These are phyloP conservation scores for Solanum appendiculatum DNA, from an alignment of 257 asterid species.

Conservation along the genomic window DNA sequence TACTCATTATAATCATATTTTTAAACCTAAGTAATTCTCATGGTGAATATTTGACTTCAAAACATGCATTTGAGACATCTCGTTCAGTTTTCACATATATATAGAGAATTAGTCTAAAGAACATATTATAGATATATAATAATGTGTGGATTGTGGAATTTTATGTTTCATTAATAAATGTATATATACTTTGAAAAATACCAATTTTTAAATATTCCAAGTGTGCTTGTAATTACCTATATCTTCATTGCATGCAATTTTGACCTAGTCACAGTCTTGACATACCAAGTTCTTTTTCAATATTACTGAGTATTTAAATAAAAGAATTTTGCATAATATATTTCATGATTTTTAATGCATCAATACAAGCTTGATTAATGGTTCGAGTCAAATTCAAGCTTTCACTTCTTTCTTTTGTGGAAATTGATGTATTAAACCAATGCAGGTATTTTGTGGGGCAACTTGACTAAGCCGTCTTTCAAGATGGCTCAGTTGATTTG, in stretches of 20 bases:
- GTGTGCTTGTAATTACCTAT: neutral
- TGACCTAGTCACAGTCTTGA: neutral
- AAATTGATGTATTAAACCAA: neutral
- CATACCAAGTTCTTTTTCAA: neutral
- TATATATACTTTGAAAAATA: neutral
- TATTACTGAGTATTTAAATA: neutral
- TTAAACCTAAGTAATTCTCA: neutral
- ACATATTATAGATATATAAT: neutral
- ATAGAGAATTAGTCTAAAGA: neutral
- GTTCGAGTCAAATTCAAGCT: neutral
- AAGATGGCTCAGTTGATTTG: neutral
- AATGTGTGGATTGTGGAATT: neutral
- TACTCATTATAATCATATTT: neutral
- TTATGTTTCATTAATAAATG: neutral
- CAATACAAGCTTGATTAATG: neutral
- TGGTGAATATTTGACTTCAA: neutral
- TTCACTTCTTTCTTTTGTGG: neutral
- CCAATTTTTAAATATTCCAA: neutral
- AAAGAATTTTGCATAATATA: neutral
- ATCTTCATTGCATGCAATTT: neutral
- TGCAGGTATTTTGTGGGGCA: neutral
- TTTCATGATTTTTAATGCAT: neutral
- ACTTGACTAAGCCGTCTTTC: neutral
- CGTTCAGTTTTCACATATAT: neutral
- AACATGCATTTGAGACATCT: neutral